Evolutionary conservation across 805 yeast genomes (phyloP).

Genomic region (Saccharomycopsis sp.): DNA sequence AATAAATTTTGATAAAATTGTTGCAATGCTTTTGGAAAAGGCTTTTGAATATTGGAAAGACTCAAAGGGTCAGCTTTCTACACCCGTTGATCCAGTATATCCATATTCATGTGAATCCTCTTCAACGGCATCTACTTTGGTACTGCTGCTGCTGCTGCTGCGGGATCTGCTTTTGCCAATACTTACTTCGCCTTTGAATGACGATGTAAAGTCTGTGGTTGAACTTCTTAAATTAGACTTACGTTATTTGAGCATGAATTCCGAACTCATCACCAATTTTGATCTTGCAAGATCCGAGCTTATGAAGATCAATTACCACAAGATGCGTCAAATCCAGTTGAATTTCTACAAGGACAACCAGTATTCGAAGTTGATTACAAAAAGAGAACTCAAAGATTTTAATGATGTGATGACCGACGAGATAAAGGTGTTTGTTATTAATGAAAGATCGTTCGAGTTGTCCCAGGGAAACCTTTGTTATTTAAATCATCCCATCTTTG

Average conservation of each 20-base stretch:
- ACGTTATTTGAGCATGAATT: slow-evolving; percentile 10
- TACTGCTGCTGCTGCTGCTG: background rate
- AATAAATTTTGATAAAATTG: background rate
- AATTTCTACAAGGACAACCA: slow-evolving; percentile 17
- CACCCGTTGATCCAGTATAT: background rate
- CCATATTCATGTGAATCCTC: no score
- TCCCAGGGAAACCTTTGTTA: slow-evolving; percentile 16
- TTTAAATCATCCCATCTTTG: slow-evolving; percentile 9
- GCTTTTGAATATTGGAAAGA: slow-evolving; percentile 16
- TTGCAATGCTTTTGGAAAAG: slow-evolving; percentile 6
- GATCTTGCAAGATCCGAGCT: background rate
- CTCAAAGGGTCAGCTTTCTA: slow-evolving; percentile 6
- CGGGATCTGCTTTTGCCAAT: background rate
- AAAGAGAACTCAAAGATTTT: slow-evolving; percentile 10
- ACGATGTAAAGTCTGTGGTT: slow-evolving; percentile 5
- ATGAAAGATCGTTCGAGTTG: slow-evolving; percentile 16
- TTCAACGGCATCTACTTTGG: background rate
- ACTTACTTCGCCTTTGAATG: background rate
- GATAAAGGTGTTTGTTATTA: slow-evolving; percentile 14
- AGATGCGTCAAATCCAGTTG: slow-evolving; percentile 13
- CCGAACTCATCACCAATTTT: slow-evolving; percentile 3
- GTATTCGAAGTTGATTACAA: slow-evolving; percentile 7
- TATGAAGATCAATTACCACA: slow-evolving; percentile 12
- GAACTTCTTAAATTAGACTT: slow-evolving; percentile 18
- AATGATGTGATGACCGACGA: slow-evolving; percentile 9